A percentile compares a stretch with the other conserved stretches of the same genome.
These are phyloP conservation scores for Aureobasidium sp. DNA, from an alignment of 2,329 filamentous ascomycete species.

Conservation along the genomic window DNA sequence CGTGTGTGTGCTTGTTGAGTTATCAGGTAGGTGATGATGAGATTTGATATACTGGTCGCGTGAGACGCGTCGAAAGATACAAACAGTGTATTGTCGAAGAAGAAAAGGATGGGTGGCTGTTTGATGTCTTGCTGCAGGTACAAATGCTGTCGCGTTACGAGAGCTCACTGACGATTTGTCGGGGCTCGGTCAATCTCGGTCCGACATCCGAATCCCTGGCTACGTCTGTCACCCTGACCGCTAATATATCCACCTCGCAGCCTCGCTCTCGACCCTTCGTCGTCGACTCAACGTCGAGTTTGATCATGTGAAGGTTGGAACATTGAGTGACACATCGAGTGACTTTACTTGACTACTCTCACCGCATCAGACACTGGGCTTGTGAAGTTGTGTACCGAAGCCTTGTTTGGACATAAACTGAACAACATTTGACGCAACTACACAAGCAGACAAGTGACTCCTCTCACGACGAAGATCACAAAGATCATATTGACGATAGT, in stretches of 20 bases:
- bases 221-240: background rate
- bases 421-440: background rate
- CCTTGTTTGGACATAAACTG: background rate
- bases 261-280: background rate
- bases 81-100: background rate
- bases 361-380: background rate
- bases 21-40: background rate
- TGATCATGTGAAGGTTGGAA: background rate
- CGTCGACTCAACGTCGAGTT: background rate
- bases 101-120: background rate
- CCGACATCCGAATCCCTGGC: background rate
- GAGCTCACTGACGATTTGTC: slow-evolving; percentile 3
- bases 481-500: background rate
- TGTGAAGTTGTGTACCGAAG: background rate
- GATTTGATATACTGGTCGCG: background rate
- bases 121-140: background rate
- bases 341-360: background rate
- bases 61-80: background rate
- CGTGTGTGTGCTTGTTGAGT: background rate
- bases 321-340: background rate
- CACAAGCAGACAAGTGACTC: background rate
- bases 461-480: too few species aligned
- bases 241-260: background rate
- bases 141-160: background rate
- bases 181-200: background rate